Percentiles rank a stretch among this genome's conserved stretches.
Evolutionary conservation across 2,329 filamentous ascomycete species (phyloP).

Genomic region (Cladobotryum mycophilum): DNA sequence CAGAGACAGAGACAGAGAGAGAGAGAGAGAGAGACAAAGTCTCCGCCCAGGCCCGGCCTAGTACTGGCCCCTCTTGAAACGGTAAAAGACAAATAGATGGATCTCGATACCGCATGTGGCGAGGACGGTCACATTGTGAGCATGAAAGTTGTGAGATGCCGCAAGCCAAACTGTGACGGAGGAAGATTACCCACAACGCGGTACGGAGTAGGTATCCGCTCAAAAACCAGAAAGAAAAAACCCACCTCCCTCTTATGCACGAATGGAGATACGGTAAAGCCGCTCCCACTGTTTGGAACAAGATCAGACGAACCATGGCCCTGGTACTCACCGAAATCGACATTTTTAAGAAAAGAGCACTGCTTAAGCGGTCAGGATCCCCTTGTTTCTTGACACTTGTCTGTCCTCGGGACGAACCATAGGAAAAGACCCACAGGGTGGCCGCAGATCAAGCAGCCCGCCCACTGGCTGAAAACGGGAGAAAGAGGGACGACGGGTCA

Average conservation of each 20-base stretch:
- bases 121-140: neutral
- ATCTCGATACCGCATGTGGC: neutral
- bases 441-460: slow-evolving; percentile 34
- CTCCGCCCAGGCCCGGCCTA: neutral
- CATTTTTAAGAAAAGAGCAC: slow-evolving; percentile 15
- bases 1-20: neutral
- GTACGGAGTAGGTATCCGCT: neutral
- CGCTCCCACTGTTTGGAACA: slow-evolving; percentile 6
- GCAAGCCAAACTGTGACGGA: too few relatives aligned
- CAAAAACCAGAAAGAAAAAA: neutral
- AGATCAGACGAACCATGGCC: slow-evolving; percentile 24
- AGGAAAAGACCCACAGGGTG: slow-evolving; percentile 28
- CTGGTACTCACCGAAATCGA: slow-evolving; percentile 32
- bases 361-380: slow-evolving; percentile 23
- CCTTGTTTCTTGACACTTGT: slow-evolving; percentile 32
- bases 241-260: neutral
- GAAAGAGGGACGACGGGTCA: slow-evolving; percentile 5
- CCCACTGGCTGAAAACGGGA: slow-evolving; percentile 13
- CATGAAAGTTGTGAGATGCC: neutral
- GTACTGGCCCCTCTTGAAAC: neutral
- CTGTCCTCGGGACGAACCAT: slow-evolving; percentile 32
- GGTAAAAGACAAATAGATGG: neutral
- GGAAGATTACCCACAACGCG: too few relatives aligned
- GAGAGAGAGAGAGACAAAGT: neutral
- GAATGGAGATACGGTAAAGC: neutral